phyloP scores from a whole-genome alignment of 2,329 filamentous ascomycete genomes.

The Aspergillus flavus region DNA sequence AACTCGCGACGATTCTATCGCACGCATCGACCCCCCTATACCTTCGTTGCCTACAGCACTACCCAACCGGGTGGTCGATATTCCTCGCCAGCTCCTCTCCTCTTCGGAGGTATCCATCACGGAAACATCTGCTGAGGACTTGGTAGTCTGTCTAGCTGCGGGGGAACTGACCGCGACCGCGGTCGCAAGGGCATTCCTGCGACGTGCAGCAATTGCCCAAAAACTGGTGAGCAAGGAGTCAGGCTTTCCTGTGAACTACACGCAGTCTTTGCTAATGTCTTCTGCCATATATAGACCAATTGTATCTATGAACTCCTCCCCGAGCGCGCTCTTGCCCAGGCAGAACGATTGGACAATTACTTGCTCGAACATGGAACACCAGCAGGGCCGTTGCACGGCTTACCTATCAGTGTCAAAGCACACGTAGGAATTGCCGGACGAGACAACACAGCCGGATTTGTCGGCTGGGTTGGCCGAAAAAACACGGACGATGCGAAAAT shows the following conservation, averaged over 20 bases:
- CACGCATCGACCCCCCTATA: not conserved
- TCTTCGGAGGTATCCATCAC: constrained; percentile 55
- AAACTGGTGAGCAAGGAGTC: constrained; percentile 39
- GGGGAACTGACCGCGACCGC: constrained; percentile 47
- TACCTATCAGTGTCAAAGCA: constrained; percentile 54
- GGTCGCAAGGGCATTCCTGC: constrained; percentile 57
- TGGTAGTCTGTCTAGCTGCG: constrained; percentile 47
- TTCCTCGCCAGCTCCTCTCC: constrained; percentile 52
- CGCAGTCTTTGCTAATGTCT: not conserved
- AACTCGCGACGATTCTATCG: not conserved
- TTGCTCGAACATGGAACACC: constrained; percentile 32
- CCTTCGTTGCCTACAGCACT: constrained; percentile 17
- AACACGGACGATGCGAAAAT: constrained; percentile 27
- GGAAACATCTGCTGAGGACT: constrained; percentile 46
- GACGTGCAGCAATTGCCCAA: constrained; percentile 58
- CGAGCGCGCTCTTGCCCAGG: constrained; percentile 46
- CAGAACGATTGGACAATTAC: constrained; percentile 46
- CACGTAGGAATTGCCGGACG: constrained; percentile 29
- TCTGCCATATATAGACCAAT: constrained; percentile 34
- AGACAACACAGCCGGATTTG: constrained; percentile 28
- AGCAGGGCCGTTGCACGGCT: constrained; percentile 56
- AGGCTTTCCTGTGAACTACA: not conserved
- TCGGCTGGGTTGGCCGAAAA: constrained; percentile 29
- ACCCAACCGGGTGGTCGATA: constrained; percentile 14
- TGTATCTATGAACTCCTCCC: constrained; percentile 53